Base-by-base conservation (phyloP, 495 filamentous ascomycete genomes). In the Clavariopsis aquatica region DNA sequence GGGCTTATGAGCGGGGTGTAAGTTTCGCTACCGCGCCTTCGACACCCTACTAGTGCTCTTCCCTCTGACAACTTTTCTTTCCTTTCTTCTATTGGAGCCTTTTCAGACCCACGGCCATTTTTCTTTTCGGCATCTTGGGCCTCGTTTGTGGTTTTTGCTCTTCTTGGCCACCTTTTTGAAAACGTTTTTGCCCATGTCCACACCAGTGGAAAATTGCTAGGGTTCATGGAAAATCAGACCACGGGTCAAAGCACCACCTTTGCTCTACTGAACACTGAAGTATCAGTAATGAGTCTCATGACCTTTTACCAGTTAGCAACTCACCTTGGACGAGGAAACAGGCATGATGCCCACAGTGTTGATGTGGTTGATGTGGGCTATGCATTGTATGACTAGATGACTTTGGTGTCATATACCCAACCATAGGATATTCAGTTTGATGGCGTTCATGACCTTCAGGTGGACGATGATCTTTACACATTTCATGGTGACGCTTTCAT, bases 331-430 rank as follows among this genome's bases (percentile, higher is more conserved):
- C n/a, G n/a, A n/a, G n/a, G n/a, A n/a, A n/a, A n/a, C n/a, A n/a
- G n/a, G n/a, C n/a, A n/a, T n/a, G n/a, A n/a, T n/a, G n/a, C n/a
- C n/a, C n/a, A n/a, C n/a, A n/a, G n/a, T n/a, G n/a, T n/a, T n/a
- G n/a, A n/a, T n/a, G n/a, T n/a, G 12, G 31, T 34, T 34, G 31
- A 12, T 5, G 26, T 22, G n/a, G 47, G 20, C 47, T 28, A 28
- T 51, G 8, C 47, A 51, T 51, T 54, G 51, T 54, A 54, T n/a
- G 23, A 54, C n/a, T 49, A 49, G 19, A 20, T 54, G 12, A 20
- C n/a, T 54, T 12, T 27, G 31, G 51, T 54, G 26, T 31, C 28
- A 20, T 34, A 54, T 54, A 54, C 51, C 51, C 28, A 54, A 20
- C 24, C 28, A 31, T 54, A 36, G 8, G 26, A 36, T 17, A 34